Evolutionary conservation across 148 eudicot species (phyloP).

Genomic region (Persicaria maculosa): DNA sequence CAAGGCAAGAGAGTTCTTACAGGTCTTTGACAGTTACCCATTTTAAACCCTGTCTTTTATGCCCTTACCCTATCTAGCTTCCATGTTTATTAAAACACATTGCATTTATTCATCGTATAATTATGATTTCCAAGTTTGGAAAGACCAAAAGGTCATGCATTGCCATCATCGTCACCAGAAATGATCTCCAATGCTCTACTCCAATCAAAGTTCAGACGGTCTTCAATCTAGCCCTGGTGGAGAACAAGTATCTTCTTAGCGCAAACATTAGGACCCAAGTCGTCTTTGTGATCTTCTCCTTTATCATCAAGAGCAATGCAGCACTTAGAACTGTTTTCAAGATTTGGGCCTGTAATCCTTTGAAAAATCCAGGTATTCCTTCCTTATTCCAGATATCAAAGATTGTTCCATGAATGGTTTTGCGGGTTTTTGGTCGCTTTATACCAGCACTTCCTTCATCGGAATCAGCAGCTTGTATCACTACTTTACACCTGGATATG

Average conservation of each 20-base stretch:
- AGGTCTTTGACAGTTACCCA: background rate
- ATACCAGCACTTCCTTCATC: slow-evolving; percentile 32
- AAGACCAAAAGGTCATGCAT: background rate
- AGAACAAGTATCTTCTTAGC: slow-evolving; percentile 39
- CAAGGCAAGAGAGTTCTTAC: background rate
- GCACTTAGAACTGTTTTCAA: slow-evolving; percentile 91
- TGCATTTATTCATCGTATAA: background rate
- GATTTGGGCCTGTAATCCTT: slow-evolving; percentile 85
- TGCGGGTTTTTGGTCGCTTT: slow-evolving; percentile 32
- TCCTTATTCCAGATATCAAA: slow-evolving; percentile 65
- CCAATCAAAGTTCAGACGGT: slow-evolving; percentile 26
- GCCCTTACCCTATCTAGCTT: background rate
- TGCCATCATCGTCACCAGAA: background rate
- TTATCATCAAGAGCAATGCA: slow-evolving; percentile 87
- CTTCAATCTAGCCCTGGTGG: slow-evolving; percentile 41
- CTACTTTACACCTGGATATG: slow-evolving; percentile 69
- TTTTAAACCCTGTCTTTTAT: background rate
- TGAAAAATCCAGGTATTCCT: slow-evolving; percentile 72
- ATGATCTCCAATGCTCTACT: background rate
- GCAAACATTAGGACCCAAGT: slow-evolving; percentile 85
- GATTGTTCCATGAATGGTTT: slow-evolving; percentile 49
- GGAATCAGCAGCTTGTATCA: slow-evolving; percentile 73
- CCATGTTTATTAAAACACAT: background rate
- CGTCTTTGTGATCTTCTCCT: slow-evolving; percentile 83
- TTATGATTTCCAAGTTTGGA: background rate